Evolutionary conservation across 1,139 yeast species (phyloP).

Genomic region (Geotrichum australiense): DNA sequence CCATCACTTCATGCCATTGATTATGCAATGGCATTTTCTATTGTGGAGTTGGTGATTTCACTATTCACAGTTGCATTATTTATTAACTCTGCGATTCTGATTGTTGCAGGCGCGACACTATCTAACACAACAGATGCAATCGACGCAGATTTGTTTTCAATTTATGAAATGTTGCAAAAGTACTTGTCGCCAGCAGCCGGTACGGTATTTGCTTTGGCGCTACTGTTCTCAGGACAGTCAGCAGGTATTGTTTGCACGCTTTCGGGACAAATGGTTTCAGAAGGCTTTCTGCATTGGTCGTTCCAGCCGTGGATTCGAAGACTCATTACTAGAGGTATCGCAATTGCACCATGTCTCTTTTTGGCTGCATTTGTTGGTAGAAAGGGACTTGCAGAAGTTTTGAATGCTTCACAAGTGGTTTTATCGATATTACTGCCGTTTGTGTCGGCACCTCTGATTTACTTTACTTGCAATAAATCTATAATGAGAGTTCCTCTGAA

Average conservation of each 20-base stretch:
- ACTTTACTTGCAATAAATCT: constrained; percentile 66
- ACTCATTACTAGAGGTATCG: constrained; percentile 59
- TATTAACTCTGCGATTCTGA: constrained; percentile 69
- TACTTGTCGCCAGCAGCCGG: constrained; percentile 69
- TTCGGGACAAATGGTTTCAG: constrained; percentile 80
- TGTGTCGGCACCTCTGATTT: constrained; percentile 82
- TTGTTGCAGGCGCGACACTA: constrained; percentile 69
- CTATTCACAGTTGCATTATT: constrained; percentile 69
- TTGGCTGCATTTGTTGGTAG: constrained; percentile 54
- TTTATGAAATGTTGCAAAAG: constrained; percentile 50
- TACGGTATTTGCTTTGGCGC: constrained; percentile 67
- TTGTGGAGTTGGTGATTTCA: constrained; percentile 57
- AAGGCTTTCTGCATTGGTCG: constrained; percentile 75
- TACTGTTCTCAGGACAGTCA: constrained; percentile 69
- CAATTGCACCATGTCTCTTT: constrained; percentile 64
- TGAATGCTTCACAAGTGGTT: constrained; percentile 80
- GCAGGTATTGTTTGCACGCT: constrained; percentile 85
- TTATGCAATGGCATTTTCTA: constrained; percentile 60
- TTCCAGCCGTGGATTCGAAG: constrained; percentile 72
- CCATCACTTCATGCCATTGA: constrained; percentile 62
- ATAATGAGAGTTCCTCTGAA: constrained; percentile 60
- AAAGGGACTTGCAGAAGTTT: constrained; percentile 46
- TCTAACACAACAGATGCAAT: constrained; percentile 53
- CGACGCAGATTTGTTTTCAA: constrained; percentile 69
- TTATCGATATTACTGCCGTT: constrained; percentile 78